These are phyloP conservation scores for Grigorovia transvaalensis DNA, from an alignment of 805 yeast genomes.

Conservation along the genomic window DNA sequence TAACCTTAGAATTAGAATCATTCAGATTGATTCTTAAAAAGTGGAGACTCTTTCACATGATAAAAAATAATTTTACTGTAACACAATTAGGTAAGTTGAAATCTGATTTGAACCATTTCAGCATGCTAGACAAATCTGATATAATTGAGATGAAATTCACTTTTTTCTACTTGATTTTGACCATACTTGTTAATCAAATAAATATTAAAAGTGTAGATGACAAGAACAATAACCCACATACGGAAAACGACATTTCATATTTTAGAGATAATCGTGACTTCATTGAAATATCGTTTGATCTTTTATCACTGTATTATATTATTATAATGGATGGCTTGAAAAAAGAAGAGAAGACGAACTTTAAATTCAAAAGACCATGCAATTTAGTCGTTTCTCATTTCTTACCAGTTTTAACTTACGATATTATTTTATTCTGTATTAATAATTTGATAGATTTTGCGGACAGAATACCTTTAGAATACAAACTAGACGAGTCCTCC, in stretches of 20 bases:
- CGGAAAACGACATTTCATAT: conserved; percentile 1
- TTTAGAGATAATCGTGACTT: background rate
- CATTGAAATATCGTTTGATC: conserved; percentile 22
- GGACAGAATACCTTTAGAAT: conserved; percentile 8
- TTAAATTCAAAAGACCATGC: conserved; percentile 12
- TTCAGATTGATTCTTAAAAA: conserved; percentile 15
- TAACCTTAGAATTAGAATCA: conserved; percentile 13
- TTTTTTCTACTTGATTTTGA: conserved; percentile 16
- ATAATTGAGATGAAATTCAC: conserved; percentile 23
- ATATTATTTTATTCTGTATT: conserved; percentile 19
- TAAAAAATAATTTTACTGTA: conserved; percentile 12
- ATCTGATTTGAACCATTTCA: background rate
- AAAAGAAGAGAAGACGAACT: background rate
- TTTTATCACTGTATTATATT: conserved; percentile 23
- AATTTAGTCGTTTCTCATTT: conserved; percentile 18
- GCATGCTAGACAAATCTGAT: conserved; percentile 14
- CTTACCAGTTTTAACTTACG: conserved; percentile 21
- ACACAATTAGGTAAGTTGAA: background rate
- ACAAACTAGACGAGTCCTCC: background rate
- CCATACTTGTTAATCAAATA: background rate
- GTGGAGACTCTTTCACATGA: conserved; percentile 19
- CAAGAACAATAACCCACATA: background rate
- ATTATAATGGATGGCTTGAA: conserved; percentile 9
- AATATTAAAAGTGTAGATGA: background rate
- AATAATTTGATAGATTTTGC: conserved; percentile 10